phyloP scores from a whole-genome alignment of 257 asterid species.

The Nicotiana paniculata region DNA sequence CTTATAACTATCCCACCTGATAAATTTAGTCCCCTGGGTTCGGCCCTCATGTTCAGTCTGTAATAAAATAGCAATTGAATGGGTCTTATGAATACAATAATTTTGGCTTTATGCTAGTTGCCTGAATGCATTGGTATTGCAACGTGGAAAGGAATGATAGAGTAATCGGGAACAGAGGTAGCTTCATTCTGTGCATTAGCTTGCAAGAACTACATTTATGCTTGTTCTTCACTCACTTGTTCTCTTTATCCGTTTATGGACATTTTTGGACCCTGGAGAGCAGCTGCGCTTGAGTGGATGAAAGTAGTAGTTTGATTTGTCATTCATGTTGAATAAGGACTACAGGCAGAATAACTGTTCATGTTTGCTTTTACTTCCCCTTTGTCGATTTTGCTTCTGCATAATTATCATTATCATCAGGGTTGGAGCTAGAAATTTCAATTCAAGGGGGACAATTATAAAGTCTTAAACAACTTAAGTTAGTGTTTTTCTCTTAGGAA shows the following conservation, averaged over 20 bases:
- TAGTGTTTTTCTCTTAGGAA: background rate
- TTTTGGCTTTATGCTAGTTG: background rate
- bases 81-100: background rate
- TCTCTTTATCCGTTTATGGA: background rate
- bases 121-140: background rate
- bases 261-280: background rate
- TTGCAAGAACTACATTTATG: background rate
- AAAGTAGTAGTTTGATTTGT: background rate
- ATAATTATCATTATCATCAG: background rate
- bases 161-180: background rate
- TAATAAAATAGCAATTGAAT: background rate
- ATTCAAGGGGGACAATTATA: background rate
- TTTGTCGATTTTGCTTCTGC: background rate
- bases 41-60: background rate
- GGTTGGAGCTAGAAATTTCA: background rate
- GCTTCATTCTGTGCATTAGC: background rate
- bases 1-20: background rate
- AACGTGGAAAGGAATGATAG: background rate
- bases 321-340: background rate
- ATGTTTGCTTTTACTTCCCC: background rate
- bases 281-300: background rate
- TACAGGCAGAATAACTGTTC: background rate
- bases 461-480: background rate
- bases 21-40: background rate
- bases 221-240: background rate